Conservation (phyloP, 1,284 basidiomycete species). For the Inonotus obliquus region DNA sequence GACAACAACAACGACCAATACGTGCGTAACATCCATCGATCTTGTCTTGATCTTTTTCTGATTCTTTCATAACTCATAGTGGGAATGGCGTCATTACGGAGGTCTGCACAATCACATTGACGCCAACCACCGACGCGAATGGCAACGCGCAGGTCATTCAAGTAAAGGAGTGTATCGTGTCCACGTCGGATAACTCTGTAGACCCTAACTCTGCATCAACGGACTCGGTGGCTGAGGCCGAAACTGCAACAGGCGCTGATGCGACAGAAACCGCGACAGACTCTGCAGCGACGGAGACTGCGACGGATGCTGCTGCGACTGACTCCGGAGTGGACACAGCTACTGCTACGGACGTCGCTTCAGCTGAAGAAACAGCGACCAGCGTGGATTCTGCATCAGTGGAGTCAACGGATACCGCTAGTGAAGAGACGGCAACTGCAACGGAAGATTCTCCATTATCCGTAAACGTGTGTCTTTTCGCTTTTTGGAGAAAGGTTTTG, state of each 20-base stretch:
- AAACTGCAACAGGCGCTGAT: slow-evolving; percentile 7
- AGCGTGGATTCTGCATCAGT: neutral
- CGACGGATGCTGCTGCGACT: neutral
- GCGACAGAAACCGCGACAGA: slow-evolving; percentile 1
- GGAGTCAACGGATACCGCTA: slow-evolving; percentile 1
- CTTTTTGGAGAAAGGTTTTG: neutral
- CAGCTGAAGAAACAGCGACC: neutral
- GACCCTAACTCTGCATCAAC: slow-evolving; percentile 8
- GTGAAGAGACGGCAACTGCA: neutral
- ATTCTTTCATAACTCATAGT: slow-evolving; percentile 33
- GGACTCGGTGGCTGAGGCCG: slow-evolving; percentile 14
- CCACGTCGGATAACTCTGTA: slow-evolving; percentile 6
- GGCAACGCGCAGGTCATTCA: slow-evolving; percentile 51
- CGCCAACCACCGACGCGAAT: slow-evolving; percentile 40
- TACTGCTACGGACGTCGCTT: neutral
- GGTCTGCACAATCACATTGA: slow-evolving; percentile 61
- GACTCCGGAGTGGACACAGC: neutral
- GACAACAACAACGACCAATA: slow-evolving; percentile 18
- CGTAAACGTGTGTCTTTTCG: slow-evolving; percentile 5
- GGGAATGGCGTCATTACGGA: slow-evolving; percentile 40
- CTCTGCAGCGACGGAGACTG: neutral
- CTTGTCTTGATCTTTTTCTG: neutral
- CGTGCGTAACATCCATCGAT: slow-evolving; percentile 18
- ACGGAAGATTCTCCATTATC: neutral
- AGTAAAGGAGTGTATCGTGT: slow-evolving; percentile 51